phyloP scores from a whole-genome alignment of 495 filamentous ascomycete genomes.

The Baudoinia panamericana region DNA sequence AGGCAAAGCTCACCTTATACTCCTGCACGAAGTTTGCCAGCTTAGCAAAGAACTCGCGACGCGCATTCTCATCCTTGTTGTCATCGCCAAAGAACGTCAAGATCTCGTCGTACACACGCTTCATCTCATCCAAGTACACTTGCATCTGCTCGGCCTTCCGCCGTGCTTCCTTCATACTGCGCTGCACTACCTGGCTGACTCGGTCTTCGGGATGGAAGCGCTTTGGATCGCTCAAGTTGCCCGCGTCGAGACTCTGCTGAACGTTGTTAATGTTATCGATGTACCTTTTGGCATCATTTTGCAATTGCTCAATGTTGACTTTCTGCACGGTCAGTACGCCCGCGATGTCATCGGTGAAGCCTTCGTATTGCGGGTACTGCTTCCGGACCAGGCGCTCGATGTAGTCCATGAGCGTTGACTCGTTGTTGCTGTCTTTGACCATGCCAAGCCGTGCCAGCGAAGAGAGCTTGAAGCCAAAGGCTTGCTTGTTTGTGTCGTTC shows the following conservation, averaged over 20 bases:
- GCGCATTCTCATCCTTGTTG: constrained; percentile 77
- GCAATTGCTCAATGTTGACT: constrained; percentile 85
- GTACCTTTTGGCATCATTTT: constrained; percentile 80
- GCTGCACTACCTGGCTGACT: constrained; percentile 78
- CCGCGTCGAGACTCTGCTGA: constrained; percentile 78
- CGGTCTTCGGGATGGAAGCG: constrained; percentile 97
- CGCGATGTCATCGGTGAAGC: constrained; percentile 70
- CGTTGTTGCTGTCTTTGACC: constrained; percentile 98
- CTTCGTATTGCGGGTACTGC: constrained; percentile 92
- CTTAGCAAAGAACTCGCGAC: constrained; percentile 92
- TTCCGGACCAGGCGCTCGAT: constrained; percentile 95
- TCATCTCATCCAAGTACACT: constrained; percentile 87
- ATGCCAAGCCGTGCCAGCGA: constrained; percentile 89
- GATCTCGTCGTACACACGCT: constrained; percentile 81
- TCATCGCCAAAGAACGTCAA: constrained; percentile 97
- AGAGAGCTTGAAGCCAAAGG: constrained; percentile 91
- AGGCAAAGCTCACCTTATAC: constrained; percentile 56
- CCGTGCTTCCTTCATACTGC: constrained; percentile 90
- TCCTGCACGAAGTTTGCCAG: constrained; percentile 81
- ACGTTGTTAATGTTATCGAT: constrained; percentile 91
- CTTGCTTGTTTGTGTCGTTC: constrained; percentile 98
- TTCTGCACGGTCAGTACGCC: constrained; percentile 78
- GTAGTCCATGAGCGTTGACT: constrained; percentile 87
- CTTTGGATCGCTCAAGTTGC: constrained; percentile 90
- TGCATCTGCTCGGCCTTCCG: constrained; percentile 94